A percentile compares a stretch with the other conserved stretches of the same genome.
Conservation (phyloP, 805 yeast species). For the Metschnikowia proteae region DNA sequence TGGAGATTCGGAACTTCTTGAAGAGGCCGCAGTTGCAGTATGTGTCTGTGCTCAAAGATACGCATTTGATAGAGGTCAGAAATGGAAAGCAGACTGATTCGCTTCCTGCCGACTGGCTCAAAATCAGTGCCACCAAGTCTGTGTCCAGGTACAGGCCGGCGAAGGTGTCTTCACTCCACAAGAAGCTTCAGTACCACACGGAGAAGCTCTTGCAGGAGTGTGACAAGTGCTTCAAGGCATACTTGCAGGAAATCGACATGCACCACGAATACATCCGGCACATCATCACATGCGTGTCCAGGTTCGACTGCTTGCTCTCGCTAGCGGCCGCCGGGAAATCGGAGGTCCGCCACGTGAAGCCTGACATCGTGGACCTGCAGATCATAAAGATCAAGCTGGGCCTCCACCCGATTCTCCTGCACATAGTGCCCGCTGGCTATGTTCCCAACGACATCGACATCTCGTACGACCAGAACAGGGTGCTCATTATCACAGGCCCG, state of each 20-base stretch:
- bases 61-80: constrained; percentile 73
- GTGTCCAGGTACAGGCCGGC: constrained; percentile 77
- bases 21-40: constrained; percentile 57
- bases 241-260: constrained; percentile 34
- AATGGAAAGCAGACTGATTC: constrained; percentile 48
- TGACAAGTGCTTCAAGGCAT: constrained; percentile 43
- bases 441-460: constrained; percentile 67
- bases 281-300: constrained; percentile 13
- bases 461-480: constrained; percentile 43
- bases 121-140: constrained; percentile 62
- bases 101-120: constrained; percentile 74
- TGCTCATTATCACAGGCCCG: constrained; percentile 73
- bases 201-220: constrained; percentile 49
- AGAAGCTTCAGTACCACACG: constrained; percentile 54
- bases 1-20: constrained; percentile 39
- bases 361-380: constrained; percentile 36
- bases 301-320: constrained; percentile 17
- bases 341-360: constrained; percentile 5
- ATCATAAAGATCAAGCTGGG: constrained; percentile 51
- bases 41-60: constrained; percentile 56
- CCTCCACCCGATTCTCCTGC: constrained; percentile 66
- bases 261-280: constrained; percentile 27
- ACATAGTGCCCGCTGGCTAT: constrained; percentile 38
- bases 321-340: constrained; percentile 11
- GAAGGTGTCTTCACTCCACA: constrained; percentile 45